phyloP scores from a whole-genome alignment of 768 basidiomycete genomes.

The Suillus lakei region DNA sequence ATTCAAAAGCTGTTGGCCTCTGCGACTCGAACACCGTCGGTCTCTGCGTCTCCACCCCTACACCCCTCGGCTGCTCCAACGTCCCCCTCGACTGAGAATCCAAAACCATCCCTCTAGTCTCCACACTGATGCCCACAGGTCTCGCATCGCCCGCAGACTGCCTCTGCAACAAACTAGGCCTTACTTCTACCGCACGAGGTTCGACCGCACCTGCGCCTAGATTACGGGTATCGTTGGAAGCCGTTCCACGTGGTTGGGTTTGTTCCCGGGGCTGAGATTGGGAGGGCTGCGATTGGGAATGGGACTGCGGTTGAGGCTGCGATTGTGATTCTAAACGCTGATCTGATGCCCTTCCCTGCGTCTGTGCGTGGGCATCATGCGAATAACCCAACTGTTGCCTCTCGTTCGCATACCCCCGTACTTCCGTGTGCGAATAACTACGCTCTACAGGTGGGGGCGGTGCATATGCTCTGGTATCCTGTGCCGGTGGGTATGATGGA shows the following conservation, averaged over 20 bases:
- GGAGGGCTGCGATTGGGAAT: slow-evolving; percentile 16
- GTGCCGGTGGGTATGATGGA: slow-evolving; percentile 10
- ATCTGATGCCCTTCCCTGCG: slow-evolving; percentile 10
- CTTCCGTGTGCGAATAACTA: not conserved
- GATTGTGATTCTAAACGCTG: slow-evolving; percentile 15
- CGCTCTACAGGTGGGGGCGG: not conserved
- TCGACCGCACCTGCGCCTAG: slow-evolving; percentile 19
- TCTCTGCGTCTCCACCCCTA: not conserved
- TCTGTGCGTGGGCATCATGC: slow-evolving; percentile 29
- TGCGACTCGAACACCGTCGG: not conserved
- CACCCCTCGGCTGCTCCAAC: not conserved
- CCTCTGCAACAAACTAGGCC: not conserved
- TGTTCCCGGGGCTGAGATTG: slow-evolving; percentile 20
- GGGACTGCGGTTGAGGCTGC: no score
- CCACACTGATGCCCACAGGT: not conserved
- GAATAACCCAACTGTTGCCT: slow-evolving; percentile 2
- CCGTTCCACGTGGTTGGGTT: slow-evolving; percentile 21
- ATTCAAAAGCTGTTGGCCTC: not conserved
- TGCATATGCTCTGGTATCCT: not conserved
- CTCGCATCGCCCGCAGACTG: not conserved
- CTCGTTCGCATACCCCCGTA: not conserved
- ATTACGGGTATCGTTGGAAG: slow-evolving; percentile 30
- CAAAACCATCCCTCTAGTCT: not conserved
- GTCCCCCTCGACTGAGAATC: not conserved
- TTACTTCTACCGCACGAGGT: not conserved